These are phyloP conservation scores for Scenedesmus sp. DNA, from an alignment of 163 green algal species.

Conservation along the genomic window DNA sequence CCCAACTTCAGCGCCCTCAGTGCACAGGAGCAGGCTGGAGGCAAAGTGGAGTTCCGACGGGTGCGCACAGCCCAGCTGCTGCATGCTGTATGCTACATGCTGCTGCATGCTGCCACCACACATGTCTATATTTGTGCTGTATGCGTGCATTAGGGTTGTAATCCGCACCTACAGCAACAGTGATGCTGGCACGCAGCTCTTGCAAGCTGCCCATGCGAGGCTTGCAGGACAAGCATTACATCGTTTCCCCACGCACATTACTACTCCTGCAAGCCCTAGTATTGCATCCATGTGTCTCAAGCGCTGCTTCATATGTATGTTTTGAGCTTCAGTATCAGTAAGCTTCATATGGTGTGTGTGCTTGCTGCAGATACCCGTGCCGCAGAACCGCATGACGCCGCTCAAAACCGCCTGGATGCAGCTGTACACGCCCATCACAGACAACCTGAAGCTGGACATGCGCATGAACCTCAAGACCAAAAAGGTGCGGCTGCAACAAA, in stretches of 20 bases:
- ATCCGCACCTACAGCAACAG: not conserved
- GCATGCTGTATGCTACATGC: slow-evolving; percentile 12
- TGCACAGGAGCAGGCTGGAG: slow-evolving; percentile 67
- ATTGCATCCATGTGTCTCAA: too few species aligned
- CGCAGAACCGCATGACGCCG: slow-evolving; percentile 96
- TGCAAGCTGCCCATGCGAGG: too few species aligned
- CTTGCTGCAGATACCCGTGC: slow-evolving; percentile 85
- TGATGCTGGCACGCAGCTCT: too few species aligned
- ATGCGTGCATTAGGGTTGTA: not conserved
- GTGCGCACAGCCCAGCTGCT: slow-evolving; percentile 56
- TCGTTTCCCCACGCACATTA: too few species aligned
- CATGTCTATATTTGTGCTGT: not conserved
- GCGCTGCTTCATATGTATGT: too few species aligned
- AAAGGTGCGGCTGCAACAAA: slow-evolving; percentile 73
- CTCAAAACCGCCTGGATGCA: slow-evolving; percentile 97
- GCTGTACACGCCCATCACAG: slow-evolving; percentile 97
- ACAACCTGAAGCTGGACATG: slow-evolving; percentile 99
- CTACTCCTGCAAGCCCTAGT: too few species aligned
- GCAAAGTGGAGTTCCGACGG: slow-evolving; percentile 87
- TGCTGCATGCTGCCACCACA: not conserved
- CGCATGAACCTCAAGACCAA: slow-evolving; percentile 98
- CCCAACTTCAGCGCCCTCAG: slow-evolving; percentile 82
- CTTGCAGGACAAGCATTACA: too few species aligned
- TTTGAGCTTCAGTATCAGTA: too few species aligned
- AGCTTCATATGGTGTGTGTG: not conserved